Percentiles rank a stretch among this genome's conserved stretches.
These are phyloP conservation scores for Caryopteris hybrid DNA, from an alignment of 305 asterid genomes.

Conservation along the genomic window DNA sequence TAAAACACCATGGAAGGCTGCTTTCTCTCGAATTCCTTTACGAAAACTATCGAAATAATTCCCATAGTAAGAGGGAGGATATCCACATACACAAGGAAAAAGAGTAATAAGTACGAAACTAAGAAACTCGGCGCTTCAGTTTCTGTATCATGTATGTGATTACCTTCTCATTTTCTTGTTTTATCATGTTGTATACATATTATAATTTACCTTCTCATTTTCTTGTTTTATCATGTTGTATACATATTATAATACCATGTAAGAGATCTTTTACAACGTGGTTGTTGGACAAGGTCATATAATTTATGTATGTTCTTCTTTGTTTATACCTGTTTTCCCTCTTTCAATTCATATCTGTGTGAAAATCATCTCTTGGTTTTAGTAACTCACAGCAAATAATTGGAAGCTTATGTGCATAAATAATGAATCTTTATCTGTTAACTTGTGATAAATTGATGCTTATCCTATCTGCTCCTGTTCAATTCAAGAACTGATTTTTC, in stretches of 20 bases:
- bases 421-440: neutral
- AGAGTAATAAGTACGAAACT: slow-evolving; percentile 19
- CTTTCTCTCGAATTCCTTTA: slow-evolving; percentile 54
- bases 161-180: neutral
- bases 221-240: too few relatives aligned
- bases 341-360: neutral
- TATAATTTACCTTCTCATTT: too few relatives aligned
- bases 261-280: neutral
- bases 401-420: neutral
- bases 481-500: neutral
- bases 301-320: neutral
- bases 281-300: neutral
- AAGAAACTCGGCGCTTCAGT: slow-evolving; percentile 29
- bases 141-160: slow-evolving; percentile 53
- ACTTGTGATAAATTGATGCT: neutral
- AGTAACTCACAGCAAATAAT: neutral
- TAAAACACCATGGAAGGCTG: slow-evolving; percentile 54
- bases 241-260: too few relatives aligned
- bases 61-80: slow-evolving; percentile 30
- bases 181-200: neutral
- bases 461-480: neutral
- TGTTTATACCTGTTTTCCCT: neutral
- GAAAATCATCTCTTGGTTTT: neutral
- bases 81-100: slow-evolving; percentile 25
- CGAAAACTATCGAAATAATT: slow-evolving; percentile 34